These are phyloP conservation scores for Leccinum holopus DNA, from an alignment of 1,284 basidiomycete genomes.

Conservation along the genomic window DNA sequence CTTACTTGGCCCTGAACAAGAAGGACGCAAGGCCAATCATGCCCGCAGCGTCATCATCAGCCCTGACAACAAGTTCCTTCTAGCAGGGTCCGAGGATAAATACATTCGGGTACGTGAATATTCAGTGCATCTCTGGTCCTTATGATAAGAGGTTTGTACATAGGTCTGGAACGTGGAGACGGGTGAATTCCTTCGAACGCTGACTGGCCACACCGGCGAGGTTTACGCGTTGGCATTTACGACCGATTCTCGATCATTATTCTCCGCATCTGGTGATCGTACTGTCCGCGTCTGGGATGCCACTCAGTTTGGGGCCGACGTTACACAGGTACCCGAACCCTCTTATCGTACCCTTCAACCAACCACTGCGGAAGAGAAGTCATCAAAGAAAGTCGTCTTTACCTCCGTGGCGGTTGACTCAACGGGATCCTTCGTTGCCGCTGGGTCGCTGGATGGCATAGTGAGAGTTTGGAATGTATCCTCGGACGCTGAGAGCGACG, in stretches of 20 bases:
- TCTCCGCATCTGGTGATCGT: slow-evolving; percentile 36
- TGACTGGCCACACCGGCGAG: slow-evolving; percentile 32
- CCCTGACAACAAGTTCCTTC: slow-evolving; percentile 30
- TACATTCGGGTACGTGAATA: slow-evolving; percentile 30
- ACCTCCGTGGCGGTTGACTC: slow-evolving; percentile 32
- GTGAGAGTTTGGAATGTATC: slow-evolving; percentile 32
- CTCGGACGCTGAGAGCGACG: slow-evolving; percentile 12
- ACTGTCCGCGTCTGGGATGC: slow-evolving; percentile 34
- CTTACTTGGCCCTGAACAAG: slow-evolving; percentile 27
- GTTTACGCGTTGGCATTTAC: slow-evolving; percentile 36
- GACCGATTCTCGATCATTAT: slow-evolving; percentile 28
- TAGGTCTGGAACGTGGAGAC: slow-evolving; percentile 30
- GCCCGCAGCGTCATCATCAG: slow-evolving; percentile 36
- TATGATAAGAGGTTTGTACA: neutral
- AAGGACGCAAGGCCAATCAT: slow-evolving; percentile 27
- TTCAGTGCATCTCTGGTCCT: neutral
- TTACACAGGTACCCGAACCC: slow-evolving; percentile 20
- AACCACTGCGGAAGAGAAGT: slow-evolving; percentile 13
- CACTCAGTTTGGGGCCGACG: slow-evolving; percentile 25
- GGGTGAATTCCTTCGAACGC: slow-evolving; percentile 28
- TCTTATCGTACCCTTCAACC: slow-evolving; percentile 25
- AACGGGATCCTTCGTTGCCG: slow-evolving; percentile 30
- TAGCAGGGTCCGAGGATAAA: slow-evolving; percentile 35
- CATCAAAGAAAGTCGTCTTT: slow-evolving; percentile 27
- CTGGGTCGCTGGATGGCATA: slow-evolving; percentile 35